Percentiles rank a stretch among this genome's conserved stretches.
These are phyloP conservation scores for Kwoniella mangroviensis DNA, from an alignment of 768 basidiomycete species.

Conservation along the genomic window DNA sequence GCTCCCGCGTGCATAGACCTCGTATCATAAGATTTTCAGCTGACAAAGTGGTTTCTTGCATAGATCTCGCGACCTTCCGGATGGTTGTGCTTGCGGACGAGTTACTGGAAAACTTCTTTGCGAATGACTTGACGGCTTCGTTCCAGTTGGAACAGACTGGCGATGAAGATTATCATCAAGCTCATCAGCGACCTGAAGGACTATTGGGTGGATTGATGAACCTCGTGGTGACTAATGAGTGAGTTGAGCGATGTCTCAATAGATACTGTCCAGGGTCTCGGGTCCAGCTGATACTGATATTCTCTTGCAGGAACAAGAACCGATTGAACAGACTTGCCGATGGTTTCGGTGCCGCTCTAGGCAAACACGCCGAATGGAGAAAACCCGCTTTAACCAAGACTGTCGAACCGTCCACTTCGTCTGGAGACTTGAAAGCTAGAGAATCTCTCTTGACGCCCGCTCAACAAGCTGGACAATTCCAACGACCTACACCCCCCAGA, in stretches of 20 bases:
- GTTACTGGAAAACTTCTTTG: slow-evolving; percentile 94
- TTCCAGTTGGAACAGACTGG: slow-evolving; percentile 75
- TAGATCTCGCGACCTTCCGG: slow-evolving; percentile 73
- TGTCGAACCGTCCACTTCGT: slow-evolving; percentile 63
- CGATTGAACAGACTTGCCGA: slow-evolving; percentile 92
- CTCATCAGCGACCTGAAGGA: slow-evolving; percentile 58
- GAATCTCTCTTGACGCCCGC: slow-evolving; percentile 76
- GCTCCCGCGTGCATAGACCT: slow-evolving; percentile 55
- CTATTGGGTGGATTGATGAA: slow-evolving; percentile 79
- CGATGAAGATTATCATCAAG: slow-evolving; percentile 60
- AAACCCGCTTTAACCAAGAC: slow-evolving; percentile 78
- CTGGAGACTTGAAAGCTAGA: slow-evolving; percentile 76
- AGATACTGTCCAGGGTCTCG: too few species aligned
- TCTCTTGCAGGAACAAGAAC: slow-evolving; percentile 71
- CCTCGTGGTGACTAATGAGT: slow-evolving; percentile 80
- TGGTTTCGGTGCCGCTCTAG: slow-evolving; percentile 90
- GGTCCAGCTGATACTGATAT: neutral
- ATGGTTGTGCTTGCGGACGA: slow-evolving; percentile 99
- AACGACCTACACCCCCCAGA: slow-evolving; percentile 4
- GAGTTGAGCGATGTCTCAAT: slow-evolving; percentile 5
- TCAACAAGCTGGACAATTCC: slow-evolving; percentile 37
- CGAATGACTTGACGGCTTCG: slow-evolving; percentile 83
- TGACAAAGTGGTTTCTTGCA: slow-evolving; percentile 1
- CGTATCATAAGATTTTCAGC: neutral
- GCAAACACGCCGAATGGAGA: slow-evolving; percentile 70